Evolutionary conservation across 1,284 basidiomycete genomes (phyloP), one percentile per base, ranked within the genome.

Genomic region (Leccinum pachyderme): DNA sequence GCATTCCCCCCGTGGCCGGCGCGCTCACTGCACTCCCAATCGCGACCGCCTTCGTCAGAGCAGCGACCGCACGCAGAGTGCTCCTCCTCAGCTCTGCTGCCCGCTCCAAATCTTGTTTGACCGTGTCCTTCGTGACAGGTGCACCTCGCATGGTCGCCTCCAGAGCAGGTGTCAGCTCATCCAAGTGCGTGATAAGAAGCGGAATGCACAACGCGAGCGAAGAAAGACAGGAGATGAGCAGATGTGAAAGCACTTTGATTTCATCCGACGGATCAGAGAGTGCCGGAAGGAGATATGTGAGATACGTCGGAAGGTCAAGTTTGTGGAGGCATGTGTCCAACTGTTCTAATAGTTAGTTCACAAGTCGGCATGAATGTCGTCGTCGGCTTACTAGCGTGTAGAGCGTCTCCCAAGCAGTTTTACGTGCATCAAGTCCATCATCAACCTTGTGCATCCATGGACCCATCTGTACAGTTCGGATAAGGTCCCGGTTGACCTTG

Each of bases 371-470:
- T 18, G 5, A 39, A 24, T 29, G n/a, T 18, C 2, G 11, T 7
- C 15, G 6, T 41, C 9, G 5, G 12, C 87, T 63, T 61, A 93
- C 91, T 59, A 98, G 75, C 15, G 95, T 98, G 70, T 96, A 96
- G 80, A 99, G 92, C 5, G 95, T 96, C 74, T 99, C 96, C 73
- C 93, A 98, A 2, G 96, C 96, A 0, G 93, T 95, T 79, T 96
- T 95, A 53, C 93, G 86, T n/a, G 93, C 84, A 61, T 97, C 94
- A 9, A 97, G 78, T 50, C 95, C 94, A 62, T 96, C 93, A 65
- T 97, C 94, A 33, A 94, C 91, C 68, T 90, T 93, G 72, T 96
- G 93, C 52, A 91, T 95, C 89, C 95, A 99, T 1, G 97, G 97
- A 13, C 97, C 97, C 97, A 99, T 98, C 67, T 93, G 88, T 7